These are phyloP conservation scores for Moniliophthora roreri DNA, from an alignment of 1,284 basidiomycete genomes.

Conservation along the genomic window DNA sequence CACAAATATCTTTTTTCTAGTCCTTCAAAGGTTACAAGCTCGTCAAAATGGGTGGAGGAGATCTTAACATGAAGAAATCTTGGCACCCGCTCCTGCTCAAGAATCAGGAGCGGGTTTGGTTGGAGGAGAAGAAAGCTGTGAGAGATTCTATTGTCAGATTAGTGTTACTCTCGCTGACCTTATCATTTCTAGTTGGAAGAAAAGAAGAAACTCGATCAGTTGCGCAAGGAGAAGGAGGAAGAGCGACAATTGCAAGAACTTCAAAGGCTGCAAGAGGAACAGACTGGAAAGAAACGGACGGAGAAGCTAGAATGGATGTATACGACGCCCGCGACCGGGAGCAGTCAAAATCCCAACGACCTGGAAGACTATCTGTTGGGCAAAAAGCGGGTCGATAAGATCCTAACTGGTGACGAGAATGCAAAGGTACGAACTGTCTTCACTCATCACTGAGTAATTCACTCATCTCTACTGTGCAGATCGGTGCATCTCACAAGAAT, in stretches of 20 bases:
- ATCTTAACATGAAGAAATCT: conserved; percentile 96
- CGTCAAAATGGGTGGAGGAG: conserved; percentile 91
- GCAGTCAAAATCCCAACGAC: conserved; percentile 83
- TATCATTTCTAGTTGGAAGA: conserved; percentile 79
- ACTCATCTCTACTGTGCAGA: conserved; percentile 34
- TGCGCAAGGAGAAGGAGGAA: conserved; percentile 96
- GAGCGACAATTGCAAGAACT: conserved; percentile 96
- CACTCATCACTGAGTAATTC: conserved; percentile 1
- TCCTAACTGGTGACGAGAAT: conserved; percentile 87
- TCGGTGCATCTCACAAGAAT: conserved; percentile 84
- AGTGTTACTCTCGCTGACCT: conserved; percentile 13
- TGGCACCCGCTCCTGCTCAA: conserved; percentile 98
- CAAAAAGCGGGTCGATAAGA: conserved; percentile 98
- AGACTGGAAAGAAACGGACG: conserved; percentile 91
- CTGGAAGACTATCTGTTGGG: conserved; percentile 96
- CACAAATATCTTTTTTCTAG: conserved; percentile 10
- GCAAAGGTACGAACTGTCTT: conserved; percentile 59
- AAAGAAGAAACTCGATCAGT: conserved; percentile 96
- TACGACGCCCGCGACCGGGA: conserved; percentile 87
- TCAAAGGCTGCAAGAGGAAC: conserved; percentile 90
- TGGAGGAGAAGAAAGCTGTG: conserved; percentile 95
- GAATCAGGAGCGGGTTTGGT: conserved; percentile 99
- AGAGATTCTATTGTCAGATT: conserved; percentile 28
- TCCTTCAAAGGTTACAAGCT: conserved; percentile 20
- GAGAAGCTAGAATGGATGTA: conserved; percentile 99